A percentile compares a stretch with the other conserved stretches of the same genome.
Evolutionary conservation across 2,329 filamentous ascomycete species (phyloP).

Genomic region (Rasamsonia emersonii): DNA sequence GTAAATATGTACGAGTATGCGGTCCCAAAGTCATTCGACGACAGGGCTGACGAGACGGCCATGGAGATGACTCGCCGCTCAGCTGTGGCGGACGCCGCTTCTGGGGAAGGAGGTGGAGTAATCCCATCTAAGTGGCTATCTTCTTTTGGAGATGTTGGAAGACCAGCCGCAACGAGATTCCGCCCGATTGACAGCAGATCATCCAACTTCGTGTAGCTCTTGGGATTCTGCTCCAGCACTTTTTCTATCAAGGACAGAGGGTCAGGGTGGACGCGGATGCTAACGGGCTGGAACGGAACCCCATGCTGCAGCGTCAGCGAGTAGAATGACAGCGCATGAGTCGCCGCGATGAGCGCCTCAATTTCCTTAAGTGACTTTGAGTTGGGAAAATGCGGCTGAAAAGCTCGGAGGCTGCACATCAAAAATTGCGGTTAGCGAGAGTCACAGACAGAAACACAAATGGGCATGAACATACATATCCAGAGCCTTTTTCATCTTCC

Average conservation of each 20-base stretch:
- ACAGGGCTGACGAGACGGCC: conserved; percentile 37
- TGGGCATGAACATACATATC: conserved; percentile 40
- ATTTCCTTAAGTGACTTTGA: conserved; percentile 36
- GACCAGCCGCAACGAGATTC: conserved; percentile 45
- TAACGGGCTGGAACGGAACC: conserved; percentile 58
- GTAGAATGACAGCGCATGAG: conserved; percentile 58
- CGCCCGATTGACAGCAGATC: conserved; percentile 54
- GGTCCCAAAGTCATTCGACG: conserved; percentile 45
- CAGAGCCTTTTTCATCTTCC: conserved; percentile 53
- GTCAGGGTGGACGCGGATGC: conserved; percentile 55
- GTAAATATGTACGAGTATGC: conserved; percentile 60
- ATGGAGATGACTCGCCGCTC: conserved; percentile 39
- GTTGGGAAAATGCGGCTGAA: conserved; percentile 33
- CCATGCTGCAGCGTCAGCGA: conserved; percentile 55
- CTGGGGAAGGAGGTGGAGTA: neutral
- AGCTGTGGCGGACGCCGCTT: conserved; percentile 23
- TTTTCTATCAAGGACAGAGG: conserved; percentile 51
- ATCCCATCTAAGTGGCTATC: conserved; percentile 10
- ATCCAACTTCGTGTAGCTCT: conserved; percentile 56
- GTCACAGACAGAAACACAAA: neutral
- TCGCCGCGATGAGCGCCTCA: conserved; percentile 50
- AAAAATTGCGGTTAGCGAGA: neutral
- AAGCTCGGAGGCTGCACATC: conserved; percentile 30
- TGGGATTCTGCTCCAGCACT: conserved; percentile 52
- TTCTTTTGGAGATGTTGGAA: conserved; percentile 20